phyloP scores from a whole-genome alignment of 768 basidiomycete species.

The Agaricus subrufescens region DNA sequence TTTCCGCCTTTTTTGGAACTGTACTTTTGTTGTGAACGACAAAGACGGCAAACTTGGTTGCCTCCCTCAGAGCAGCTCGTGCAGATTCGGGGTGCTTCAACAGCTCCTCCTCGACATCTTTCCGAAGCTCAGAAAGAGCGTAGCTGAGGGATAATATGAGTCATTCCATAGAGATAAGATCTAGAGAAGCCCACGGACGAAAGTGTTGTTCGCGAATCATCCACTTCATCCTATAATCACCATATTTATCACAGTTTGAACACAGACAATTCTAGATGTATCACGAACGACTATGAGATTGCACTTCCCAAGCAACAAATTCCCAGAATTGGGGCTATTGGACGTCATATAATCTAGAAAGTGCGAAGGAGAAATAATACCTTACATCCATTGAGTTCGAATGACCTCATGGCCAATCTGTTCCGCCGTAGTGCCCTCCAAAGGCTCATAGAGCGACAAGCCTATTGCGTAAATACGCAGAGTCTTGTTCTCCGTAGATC shows the following conservation, averaged over 20 bases:
- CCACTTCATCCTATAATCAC: constrained; percentile 68
- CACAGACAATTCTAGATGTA: neutral
- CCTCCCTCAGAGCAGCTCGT: constrained; percentile 56
- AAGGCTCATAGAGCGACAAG: constrained; percentile 88
- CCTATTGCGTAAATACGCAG: constrained; percentile 97
- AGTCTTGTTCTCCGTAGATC: constrained; percentile 61
- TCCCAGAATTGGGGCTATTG: constrained; percentile 63
- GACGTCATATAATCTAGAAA: neutral
- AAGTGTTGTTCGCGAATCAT: constrained; percentile 86
- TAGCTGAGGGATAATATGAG: constrained; percentile 47
- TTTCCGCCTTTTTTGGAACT: constrained; percentile 75
- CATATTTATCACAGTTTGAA: neutral
- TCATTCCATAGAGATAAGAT: neutral
- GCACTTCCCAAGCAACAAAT: constrained; percentile 71
- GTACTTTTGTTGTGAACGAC: constrained; percentile 88
- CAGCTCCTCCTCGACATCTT: constrained; percentile 78
- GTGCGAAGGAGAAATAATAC: constrained; percentile 10
- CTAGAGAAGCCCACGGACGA: constrained; percentile 40
- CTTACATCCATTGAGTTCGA: constrained; percentile 95
- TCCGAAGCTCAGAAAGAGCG: constrained; percentile 82
- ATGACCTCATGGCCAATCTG: constrained; percentile 82
- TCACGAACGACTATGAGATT: constrained; percentile 76
- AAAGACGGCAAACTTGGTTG: constrained; percentile 86
- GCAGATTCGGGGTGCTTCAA: constrained; percentile 63
- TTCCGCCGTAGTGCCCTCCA: constrained; percentile 69